Conservation (phyloP, 306 rosid genomes). For the Lagenaria siceraria region DNA sequence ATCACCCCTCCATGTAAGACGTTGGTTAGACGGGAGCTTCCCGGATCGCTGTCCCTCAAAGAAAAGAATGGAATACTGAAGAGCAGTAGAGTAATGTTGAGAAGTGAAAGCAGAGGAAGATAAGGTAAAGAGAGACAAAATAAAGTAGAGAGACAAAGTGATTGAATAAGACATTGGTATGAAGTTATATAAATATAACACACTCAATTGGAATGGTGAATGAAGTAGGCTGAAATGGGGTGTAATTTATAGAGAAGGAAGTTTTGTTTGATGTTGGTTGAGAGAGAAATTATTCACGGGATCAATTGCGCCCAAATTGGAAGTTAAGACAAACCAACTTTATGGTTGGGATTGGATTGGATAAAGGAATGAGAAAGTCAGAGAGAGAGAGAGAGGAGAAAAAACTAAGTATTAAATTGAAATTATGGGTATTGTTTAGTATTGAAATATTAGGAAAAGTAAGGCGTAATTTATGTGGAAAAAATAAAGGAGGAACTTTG, state of each 20-base stretch:
- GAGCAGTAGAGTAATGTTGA: slow-evolving; percentile 49
- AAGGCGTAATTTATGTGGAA: slow-evolving; percentile 9
- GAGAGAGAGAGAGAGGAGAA: neutral
- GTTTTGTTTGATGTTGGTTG: neutral
- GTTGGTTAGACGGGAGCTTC: slow-evolving; percentile 52
- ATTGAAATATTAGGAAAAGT: neutral
- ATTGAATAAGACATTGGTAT: slow-evolving; percentile 12
- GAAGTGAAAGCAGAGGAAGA: slow-evolving; percentile 38
- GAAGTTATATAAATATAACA: neutral
- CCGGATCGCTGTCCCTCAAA: slow-evolving; percentile 82
- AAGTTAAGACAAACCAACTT: slow-evolving; percentile 3
- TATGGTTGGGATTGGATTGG: slow-evolving; percentile 10
- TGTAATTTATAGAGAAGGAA: neutral
- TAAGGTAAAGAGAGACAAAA: slow-evolving; percentile 15
- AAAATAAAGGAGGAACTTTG: neutral
- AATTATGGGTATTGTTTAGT: neutral
- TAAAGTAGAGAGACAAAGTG: slow-evolving; percentile 15
- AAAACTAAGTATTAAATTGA: neutral
- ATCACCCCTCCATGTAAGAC: slow-evolving; percentile 53
- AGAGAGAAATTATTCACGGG: slow-evolving; percentile 37
- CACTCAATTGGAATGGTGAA: neutral
- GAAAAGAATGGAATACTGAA: slow-evolving; percentile 70
- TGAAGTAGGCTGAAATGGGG: neutral
- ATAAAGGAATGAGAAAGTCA: slow-evolving; percentile 4
- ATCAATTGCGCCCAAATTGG: slow-evolving; percentile 43